Percentiles rank a stretch among this genome's conserved stretches.
Evolutionary conservation across 495 filamentous ascomycete species (phyloP).

Genomic region (Xylaria telfairii): DNA sequence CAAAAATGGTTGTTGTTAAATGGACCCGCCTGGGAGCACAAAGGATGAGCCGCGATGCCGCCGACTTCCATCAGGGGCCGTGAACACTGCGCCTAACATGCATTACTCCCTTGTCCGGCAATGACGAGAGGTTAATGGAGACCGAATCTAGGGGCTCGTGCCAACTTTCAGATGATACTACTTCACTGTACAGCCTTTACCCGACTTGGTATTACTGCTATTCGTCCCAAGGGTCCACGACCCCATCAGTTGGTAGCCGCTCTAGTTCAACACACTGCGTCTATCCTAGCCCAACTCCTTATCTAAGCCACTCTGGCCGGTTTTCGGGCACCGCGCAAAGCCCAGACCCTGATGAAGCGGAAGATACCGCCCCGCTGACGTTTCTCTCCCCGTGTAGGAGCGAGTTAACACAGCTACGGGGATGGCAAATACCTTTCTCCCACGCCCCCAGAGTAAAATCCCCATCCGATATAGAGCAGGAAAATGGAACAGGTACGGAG

Average conservation of each 20-base stretch:
- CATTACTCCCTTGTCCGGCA: neutral
- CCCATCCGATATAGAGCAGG: neutral
- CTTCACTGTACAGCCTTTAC: neutral
- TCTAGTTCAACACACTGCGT: neutral
- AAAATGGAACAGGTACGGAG: neutral
- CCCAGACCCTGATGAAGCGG: neutral
- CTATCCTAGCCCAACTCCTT: neutral
- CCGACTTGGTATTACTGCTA: neutral
- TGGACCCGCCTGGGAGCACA: neutral
- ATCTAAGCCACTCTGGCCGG: neutral
- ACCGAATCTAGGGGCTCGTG: neutral
- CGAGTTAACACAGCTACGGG: neutral
- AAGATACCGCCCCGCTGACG: neutral
- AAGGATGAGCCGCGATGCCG: constrained; percentile 2
- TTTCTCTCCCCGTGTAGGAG: neutral
- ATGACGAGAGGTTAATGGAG: neutral
- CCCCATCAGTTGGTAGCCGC: neutral
- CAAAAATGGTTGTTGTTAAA: neutral
- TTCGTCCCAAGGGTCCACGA: neutral
- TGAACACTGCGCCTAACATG: neutral
- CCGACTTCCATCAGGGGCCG: neutral
- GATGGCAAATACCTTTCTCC: neutral
- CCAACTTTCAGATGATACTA: neutral
- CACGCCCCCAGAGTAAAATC: neutral
- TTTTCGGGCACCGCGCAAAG: neutral